phyloP scores from a whole-genome alignment of 345 rosid genomes.

The Reutealis trisperma region DNA sequence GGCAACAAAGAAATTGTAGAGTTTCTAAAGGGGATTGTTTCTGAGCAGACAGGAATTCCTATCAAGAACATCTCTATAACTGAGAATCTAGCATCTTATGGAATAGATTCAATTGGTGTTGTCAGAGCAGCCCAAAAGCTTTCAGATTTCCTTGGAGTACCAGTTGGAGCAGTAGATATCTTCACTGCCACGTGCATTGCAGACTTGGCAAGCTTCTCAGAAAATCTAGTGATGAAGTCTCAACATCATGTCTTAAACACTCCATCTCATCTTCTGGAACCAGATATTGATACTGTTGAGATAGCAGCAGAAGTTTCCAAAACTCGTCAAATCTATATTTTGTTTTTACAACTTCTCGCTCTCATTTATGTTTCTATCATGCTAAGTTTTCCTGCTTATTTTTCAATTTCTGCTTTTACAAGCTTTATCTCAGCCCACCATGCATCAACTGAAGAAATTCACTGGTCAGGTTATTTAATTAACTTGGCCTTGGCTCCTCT shows the following conservation, averaged over 20 bases:
- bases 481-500: slow-evolving; percentile 53
- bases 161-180: slow-evolving; percentile 71
- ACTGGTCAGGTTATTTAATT: slow-evolving; percentile 31
- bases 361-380: slow-evolving; percentile 41
- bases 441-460: slow-evolving; percentile 12
- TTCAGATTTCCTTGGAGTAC: slow-evolving; percentile 59
- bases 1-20: slow-evolving; percentile 48
- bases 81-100: slow-evolving; percentile 59
- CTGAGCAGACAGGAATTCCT: slow-evolving; percentile 54
- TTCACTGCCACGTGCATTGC: slow-evolving; percentile 65
- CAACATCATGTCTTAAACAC: slow-evolving; percentile 36
- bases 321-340: slow-evolving; percentile 36
- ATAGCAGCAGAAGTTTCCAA: slow-evolving; percentile 37
- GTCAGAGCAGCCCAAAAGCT: slow-evolving; percentile 76
- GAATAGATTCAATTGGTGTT: slow-evolving; percentile 68
- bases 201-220: slow-evolving; percentile 64
- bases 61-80: slow-evolving; percentile 41
- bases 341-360: slow-evolving; percentile 53
- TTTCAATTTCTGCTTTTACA: slow-evolving; percentile 48
- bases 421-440: slow-evolving; percentile 30
- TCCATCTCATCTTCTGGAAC: slow-evolving; percentile 32
- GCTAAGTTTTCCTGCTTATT: slow-evolving; percentile 54
- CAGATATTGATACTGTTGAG: slow-evolving; percentile 35
- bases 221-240: slow-evolving; percentile 49
- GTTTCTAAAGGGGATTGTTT: slow-evolving; percentile 48